Conservation (phyloP, 257 asterid genomes). For the Fraxinus anomala region DNA sequence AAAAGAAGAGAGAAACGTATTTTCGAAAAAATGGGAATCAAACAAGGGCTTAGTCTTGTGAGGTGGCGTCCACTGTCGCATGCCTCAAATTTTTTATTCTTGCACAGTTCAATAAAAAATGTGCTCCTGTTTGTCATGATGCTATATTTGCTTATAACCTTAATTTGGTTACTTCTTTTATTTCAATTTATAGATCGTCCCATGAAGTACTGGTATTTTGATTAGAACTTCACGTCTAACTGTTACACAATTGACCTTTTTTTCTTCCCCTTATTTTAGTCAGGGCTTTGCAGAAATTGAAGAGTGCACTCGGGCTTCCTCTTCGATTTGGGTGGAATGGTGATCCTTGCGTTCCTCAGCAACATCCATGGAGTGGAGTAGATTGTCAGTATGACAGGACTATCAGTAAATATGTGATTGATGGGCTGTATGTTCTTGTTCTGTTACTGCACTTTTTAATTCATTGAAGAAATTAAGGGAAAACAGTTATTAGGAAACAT, state of each 20-base stretch:
- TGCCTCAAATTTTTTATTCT: slow-evolving; percentile 1
- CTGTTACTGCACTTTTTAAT: slow-evolving; percentile 17
- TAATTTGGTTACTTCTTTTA: slow-evolving; percentile 7
- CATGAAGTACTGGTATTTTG: slow-evolving; percentile 10
- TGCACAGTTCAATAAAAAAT: not conserved
- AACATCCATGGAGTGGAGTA: slow-evolving; percentile 98
- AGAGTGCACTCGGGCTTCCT: slow-evolving; percentile 86
- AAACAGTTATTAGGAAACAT: not conserved
- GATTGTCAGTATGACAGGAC: slow-evolving; percentile 74
- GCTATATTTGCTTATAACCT: slow-evolving; percentile 9
- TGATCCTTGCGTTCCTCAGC: slow-evolving; percentile 97
- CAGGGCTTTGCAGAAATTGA: slow-evolving; percentile 72
- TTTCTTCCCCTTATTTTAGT: slow-evolving; percentile 44
- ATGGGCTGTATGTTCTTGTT: slow-evolving; percentile 81
- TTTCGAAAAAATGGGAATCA: too few relatives aligned
- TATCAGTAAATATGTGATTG: slow-evolving; percentile 78
- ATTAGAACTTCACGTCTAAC: slow-evolving; percentile 1
- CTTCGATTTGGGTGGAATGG: slow-evolving; percentile 99
- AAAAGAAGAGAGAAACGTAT: too few relatives aligned
- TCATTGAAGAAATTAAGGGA: not conserved
- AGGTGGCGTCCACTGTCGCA: slow-evolving; percentile 8
- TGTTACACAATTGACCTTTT: not conserved
- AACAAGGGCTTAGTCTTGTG: too few relatives aligned
- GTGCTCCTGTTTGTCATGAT: slow-evolving; percentile 11
- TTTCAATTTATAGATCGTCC: not conserved